Evolutionary conservation across 352 stramenopile species (phyloP), one percentile per base, ranked within the genome.

Genomic region (Globisporangium recalcitrans): DNA sequence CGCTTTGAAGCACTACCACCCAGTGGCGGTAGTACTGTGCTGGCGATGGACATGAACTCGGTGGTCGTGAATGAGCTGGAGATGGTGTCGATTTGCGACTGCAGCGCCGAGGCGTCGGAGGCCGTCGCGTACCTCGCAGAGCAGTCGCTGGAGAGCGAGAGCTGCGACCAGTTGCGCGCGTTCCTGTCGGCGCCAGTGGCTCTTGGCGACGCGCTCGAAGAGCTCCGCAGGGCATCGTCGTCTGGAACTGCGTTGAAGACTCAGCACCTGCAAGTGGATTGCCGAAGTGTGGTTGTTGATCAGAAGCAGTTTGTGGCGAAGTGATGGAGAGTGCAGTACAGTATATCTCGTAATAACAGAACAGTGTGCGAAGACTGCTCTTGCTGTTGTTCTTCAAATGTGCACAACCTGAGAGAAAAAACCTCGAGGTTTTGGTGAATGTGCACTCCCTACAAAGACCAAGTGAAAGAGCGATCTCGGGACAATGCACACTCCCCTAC

Each of bases 51-150:
- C 61, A 82, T 92, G 75, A 92, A 92, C 46, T 48, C 71, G 1
- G 71, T 92, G 7, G 83, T 90, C 19, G 80, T 92, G 16, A 78
- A 80, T 21, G 83, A 92, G 34, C 72, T 92, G 29, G 65, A 74
- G 29, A 4, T 91, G 22, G 49, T 70, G 46, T 70, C 53, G 9
- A 58, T 90, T 13, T 55, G 69, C 38, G 74, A 85, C 62, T 77
- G 71, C 47, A 62, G 46, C 5, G 57, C 26, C 1, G 62, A 76
- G 22, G 31, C 82, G 21, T 46, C 73, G 2, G 66, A 65, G 3
- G 77, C 77, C 0, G n/a, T 88, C 14, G 66, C 72, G 71, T 91
- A 86, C 32, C 60, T 88, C 6, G 56, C 59, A 1, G 46, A 40
- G 10, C 65, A 76, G 36, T 66, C 58, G n/a, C 36, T 62, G 24